A percentile compares a stretch with the other conserved stretches of the same genome.
Conservation (phyloP, 768 basidiomycete genomes). For the Lactifluus volemus region DNA sequence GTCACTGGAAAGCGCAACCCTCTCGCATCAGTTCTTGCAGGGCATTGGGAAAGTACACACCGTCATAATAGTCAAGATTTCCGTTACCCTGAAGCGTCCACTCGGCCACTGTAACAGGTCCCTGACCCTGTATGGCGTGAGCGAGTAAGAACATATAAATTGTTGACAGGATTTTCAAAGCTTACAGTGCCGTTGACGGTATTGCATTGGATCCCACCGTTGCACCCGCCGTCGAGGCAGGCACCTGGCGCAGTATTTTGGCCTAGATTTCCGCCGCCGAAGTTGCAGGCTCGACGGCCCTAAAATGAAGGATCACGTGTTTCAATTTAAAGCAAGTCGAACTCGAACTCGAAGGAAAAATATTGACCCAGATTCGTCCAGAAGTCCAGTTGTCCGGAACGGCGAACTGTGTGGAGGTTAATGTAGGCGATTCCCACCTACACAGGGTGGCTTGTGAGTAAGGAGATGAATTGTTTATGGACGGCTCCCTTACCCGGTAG, state of each 20-base stretch:
- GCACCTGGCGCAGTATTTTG: slow-evolving; percentile 16
- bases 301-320: background rate
- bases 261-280: background rate
- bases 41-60: slow-evolving; percentile 24
- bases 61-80: slow-evolving; percentile 50
- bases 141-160: background rate
- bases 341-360: background rate
- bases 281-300: slow-evolving; percentile 23
- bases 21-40: background rate
- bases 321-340: background rate
- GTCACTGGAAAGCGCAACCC: slow-evolving; percentile 34
- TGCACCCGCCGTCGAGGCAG: slow-evolving; percentile 24
- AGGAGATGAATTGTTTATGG: background rate
- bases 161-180: background rate
- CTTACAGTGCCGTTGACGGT: slow-evolving; percentile 19
- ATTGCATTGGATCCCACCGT: slow-evolving; percentile 24
- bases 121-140: slow-evolving; percentile 38
- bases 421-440: slow-evolving; percentile 20
- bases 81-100: slow-evolving; percentile 45
- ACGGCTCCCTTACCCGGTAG: slow-evolving; percentile 4
- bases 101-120: slow-evolving; percentile 62
- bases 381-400: slow-evolving; percentile 24
- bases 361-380: slow-evolving; percentile 22
- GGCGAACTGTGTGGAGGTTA: slow-evolving; percentile 13
- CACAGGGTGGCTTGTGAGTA: background rate